Evolutionary conservation across 108 stramenopile genomes (phyloP), one percentile per base, ranked within the genome.

Genomic region (Nitzschia palea): DNA sequence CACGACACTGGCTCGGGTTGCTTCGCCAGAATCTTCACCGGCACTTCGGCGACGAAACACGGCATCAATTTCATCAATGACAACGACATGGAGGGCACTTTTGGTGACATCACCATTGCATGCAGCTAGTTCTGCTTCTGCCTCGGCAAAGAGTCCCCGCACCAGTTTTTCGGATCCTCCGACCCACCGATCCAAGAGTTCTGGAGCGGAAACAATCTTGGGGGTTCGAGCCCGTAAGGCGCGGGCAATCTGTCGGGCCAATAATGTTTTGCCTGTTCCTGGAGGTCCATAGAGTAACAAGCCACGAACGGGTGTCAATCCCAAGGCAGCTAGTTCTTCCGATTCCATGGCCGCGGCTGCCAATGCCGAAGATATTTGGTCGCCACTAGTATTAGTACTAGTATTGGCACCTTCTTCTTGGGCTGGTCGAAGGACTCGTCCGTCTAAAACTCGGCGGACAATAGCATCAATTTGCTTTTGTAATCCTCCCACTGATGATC

Each of bases 161-260:
- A 99, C 88, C 4, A 95, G 67, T 29, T 96, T 92, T 50, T 97
- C 97, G 17, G 81, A 81, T 66, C 96, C 97, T 14, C 97, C 98
- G 10, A 99, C 97, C 92, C 96, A 99, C 68, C 97, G 91, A 80
- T 99, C 96, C 51, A 99, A 82, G 35, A 99, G 80, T 76, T 99
- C 94, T 12, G 95, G 94, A 23, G 91, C 95, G 18, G 95, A 90
- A 25, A 97, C 94, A 44, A 97, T 95, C 72, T 96, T 96, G 25
- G 97, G 91, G 63, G 87, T 84, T 31, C 95, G 87, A 0, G 96
- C 96, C 35, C 84, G 70, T 54, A 98, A 77, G 20, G 94, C 91
- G 55, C 77, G 78, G 32, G 96, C 87, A 37, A 99, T 93, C 20
- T 73, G 63, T 64, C 71, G 50, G n/a, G 71, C 71, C 17, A 73